phyloP scores from a whole-genome alignment of 345 rosid species.

The Populus deltoides region DNA sequence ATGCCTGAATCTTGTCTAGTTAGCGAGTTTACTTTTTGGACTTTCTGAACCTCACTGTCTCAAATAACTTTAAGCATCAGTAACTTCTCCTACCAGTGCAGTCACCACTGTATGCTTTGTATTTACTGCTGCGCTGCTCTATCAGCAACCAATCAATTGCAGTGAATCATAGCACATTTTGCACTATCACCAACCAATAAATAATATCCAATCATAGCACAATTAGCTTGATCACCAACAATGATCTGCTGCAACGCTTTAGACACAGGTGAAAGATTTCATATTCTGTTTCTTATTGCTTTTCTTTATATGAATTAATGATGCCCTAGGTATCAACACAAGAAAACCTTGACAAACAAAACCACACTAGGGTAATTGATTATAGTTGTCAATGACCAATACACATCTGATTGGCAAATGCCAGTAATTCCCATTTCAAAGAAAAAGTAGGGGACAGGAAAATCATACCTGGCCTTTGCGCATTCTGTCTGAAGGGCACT shows the following conservation, averaged over 20 bases:
- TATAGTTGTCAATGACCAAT: background rate
- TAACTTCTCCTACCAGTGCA: background rate
- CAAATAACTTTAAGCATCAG: background rate
- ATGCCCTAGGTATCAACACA: background rate
- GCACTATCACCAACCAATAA: background rate
- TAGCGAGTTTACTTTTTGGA: background rate
- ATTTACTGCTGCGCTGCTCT: background rate
- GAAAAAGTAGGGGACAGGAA: conserved; percentile 11
- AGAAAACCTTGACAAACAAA: background rate
- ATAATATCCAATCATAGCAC: background rate
- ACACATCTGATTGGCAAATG: background rate
- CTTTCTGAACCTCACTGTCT: background rate
- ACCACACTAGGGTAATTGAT: background rate
- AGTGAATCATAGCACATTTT: background rate
- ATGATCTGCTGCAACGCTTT: background rate
- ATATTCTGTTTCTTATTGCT: background rate
- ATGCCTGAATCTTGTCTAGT: background rate
- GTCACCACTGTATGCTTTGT: background rate
- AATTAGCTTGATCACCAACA: background rate
- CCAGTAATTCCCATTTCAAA: conserved; percentile 1
- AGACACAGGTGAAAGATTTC: background rate
- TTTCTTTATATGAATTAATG: background rate
- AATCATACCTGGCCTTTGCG: conserved; percentile 92
- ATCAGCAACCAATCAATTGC: background rate
- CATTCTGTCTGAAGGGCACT: conserved; percentile 94